phyloP scores from a whole-genome alignment of 2,329 filamentous ascomycete species.

The Xylaria sp. region DNA sequence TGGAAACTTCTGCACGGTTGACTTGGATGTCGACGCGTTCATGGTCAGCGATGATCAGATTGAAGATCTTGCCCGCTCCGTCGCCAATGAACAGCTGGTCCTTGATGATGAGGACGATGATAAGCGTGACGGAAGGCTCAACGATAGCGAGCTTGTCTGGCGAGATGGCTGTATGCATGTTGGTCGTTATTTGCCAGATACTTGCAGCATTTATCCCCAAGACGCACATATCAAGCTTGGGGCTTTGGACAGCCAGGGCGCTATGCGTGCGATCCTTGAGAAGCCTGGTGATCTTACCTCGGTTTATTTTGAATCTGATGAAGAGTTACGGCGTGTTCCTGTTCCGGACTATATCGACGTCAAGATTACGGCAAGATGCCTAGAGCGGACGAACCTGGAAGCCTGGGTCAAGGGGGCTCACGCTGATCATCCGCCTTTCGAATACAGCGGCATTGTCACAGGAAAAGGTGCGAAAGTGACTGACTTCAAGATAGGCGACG shows the following conservation, averaged over 20 bases:
- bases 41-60: too few relatives aligned
- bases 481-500: slow-evolving; percentile 27
- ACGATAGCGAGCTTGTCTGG: slow-evolving; percentile 37
- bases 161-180: slow-evolving; percentile 36
- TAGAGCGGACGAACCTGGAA: slow-evolving; percentile 35
- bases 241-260: slow-evolving; percentile 20
- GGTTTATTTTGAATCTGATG: slow-evolving; percentile 31
- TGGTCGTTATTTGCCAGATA: slow-evolving; percentile 32
- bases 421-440: slow-evolving; percentile 22
- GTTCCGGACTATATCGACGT: slow-evolving; percentile 31
- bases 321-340: slow-evolving; percentile 22
- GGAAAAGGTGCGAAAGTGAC: slow-evolving; percentile 19
- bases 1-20: too few relatives aligned
- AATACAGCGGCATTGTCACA: slow-evolving; percentile 26
- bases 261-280: slow-evolving; percentile 32
- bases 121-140: neutral
- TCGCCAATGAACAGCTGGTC: slow-evolving; percentile 18
- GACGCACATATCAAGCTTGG: slow-evolving; percentile 16
- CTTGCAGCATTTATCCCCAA: too few relatives aligned
- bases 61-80: slow-evolving; percentile 14
- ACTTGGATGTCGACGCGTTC: too few relatives aligned
- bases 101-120: slow-evolving; percentile 4
- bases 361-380: slow-evolving; percentile 33
- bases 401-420: slow-evolving; percentile 28
- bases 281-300: slow-evolving; percentile 34